Evolutionary conservation across 179 eudicot genomes (phyloP), one percentile per base, ranked within the genome.

Genomic region (Beta macrorhiza): DNA sequence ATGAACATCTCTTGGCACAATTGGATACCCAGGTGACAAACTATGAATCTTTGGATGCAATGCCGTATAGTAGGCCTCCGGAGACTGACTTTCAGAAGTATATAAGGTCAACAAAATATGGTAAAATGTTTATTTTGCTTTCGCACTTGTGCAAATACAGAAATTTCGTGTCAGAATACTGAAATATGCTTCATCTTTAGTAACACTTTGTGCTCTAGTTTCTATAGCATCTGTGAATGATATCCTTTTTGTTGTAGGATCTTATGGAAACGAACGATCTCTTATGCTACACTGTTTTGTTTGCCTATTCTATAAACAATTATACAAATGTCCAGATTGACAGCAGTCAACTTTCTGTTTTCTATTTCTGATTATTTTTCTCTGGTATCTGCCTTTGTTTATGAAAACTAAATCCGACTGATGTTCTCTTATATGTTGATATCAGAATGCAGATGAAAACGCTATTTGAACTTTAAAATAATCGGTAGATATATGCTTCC

Each of bases 81-180:
- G 92, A 94, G 87, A 90, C 98, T 20, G 91, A 90, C 82, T 97
- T 94, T 73, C 98, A 97, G 80, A 87, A 73, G 83, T 89, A 87
- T 82, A 96, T 91, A 53, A 87, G 99, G 74, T 82, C 86, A 68
- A 86, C 88, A 74, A 86, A 84, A 85, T 63, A 78, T 84, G 98
- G 98, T 94, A 91, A 85, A 72, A 67, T 37, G 47, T 44, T 76
- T 37, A 0, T 37, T 13, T 75, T n/a, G 49, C 63, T 75, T 59
- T 67, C 55, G 32, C 22, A 59, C 67, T 19, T 37, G 20, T 44
- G 29, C 63, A 45, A 49, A 22, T 0, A 47, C 44, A 22, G 13
- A 32, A 29, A 25, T 32, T 45, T 16, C 13, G 61, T 56, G 1
- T 17, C 9, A 3, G 15, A 29, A 17, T 16, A 20, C 20, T 12